Evolutionary conservation across 257 asterid genomes (phyloP).

Genomic region (Echites panduratus): DNA sequence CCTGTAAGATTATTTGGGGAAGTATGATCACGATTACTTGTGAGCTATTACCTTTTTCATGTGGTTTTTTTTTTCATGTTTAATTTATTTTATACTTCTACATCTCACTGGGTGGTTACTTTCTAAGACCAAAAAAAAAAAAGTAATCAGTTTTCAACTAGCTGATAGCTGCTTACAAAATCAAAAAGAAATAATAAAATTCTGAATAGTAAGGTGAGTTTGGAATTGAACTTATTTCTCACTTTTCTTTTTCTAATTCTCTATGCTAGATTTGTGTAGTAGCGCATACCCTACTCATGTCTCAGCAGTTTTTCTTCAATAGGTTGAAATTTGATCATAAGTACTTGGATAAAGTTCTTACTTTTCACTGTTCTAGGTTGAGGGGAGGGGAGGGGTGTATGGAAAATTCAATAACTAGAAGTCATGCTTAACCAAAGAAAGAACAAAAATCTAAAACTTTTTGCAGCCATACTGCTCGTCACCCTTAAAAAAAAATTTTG

Average conservation of each 20-base stretch:
- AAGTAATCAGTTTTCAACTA: not conserved
- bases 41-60: constrained; percentile 21
- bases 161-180: not conserved
- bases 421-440: too few relatives aligned
- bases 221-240: too few relatives aligned
- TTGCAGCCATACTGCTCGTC: too few relatives aligned
- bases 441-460: too few relatives aligned
- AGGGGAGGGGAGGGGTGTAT: too few relatives aligned
- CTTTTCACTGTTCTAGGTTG: too few relatives aligned
- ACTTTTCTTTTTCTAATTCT: too few relatives aligned
- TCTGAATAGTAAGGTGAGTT: too few relatives aligned
- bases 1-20: constrained; percentile 90
- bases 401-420: too few relatives aligned
- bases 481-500: too few relatives aligned
- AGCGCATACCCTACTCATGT: not conserved
- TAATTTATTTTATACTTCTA: not conserved
- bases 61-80: constrained; percentile 5
- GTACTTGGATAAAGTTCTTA: too few relatives aligned
- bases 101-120: constrained; percentile 1
- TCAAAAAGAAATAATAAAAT: not conserved
- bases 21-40: constrained; percentile 40
- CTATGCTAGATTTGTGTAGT: not conserved
- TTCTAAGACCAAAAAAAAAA: not conserved
- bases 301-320: not conserved
- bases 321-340: not conserved